Base-by-base conservation (phyloP, 164 flowering plant genomes). In the Nelumbo lutea region DNA sequence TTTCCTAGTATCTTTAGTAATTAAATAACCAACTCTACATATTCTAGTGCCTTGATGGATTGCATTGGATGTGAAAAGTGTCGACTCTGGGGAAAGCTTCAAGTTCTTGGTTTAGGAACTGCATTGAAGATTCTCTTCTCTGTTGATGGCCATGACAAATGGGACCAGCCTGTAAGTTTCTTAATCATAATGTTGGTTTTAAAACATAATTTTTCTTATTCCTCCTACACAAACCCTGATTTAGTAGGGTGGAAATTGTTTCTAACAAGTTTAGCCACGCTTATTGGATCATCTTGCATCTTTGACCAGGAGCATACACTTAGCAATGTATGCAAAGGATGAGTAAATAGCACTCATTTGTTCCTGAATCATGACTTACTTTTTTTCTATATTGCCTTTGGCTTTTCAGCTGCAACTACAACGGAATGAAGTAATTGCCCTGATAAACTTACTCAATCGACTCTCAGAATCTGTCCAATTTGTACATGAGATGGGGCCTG, bases 51-150 rank as follows among this genome's bases (percentile, higher is more conserved):
- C 6, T 61, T 95, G 76, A 95, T 95, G 99, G 99, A 95, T 72
- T 93, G 98, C 80, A 90, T 93, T 45, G 97, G 97, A 46, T 96
- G 99, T 78, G 99, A 96, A 77, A 96, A 96, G 79, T 96, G 99
- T 76, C 88, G 99, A 38, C 89, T 96, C 14, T 96, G 99, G 99
- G 99, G 99, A 61, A 95, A 95, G 84, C 97, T 95, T 78, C 99
- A 95, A 77, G 91, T 95, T 79, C 97, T 87, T 81, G 99, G 99
- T 69, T 94, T 95, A 53, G 99, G 99, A 10, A 95, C 99, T 58
- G 97, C 99, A 51, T 76, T 95, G 72, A 92, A 96, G 71, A 93
- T 90, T 75, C 98, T 96, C 57, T 93, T 96, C 79, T 85, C 98
- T 50, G 96, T 86, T 72, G 80, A 96, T 75, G 87, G 84, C 58